Percentiles rank a stretch among this genome's conserved stretches.
These are phyloP conservation scores for Eimeria sp. DNA, from an alignment of 169 alveolate genomes.

Conservation along the genomic window DNA sequence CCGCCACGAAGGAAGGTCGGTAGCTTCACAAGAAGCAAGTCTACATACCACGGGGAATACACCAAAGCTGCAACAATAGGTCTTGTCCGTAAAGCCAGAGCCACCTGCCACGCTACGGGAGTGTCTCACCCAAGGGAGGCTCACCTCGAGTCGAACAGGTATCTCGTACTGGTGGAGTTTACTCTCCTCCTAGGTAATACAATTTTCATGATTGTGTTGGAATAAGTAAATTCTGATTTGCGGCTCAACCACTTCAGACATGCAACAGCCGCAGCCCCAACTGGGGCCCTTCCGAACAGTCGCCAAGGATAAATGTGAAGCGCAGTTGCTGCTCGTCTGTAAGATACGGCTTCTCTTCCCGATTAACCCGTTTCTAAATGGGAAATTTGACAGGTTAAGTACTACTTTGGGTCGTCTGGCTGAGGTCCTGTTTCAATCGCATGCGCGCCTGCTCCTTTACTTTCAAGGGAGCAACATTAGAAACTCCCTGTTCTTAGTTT, in stretches of 20 bases:
- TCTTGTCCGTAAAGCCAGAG: not conserved
- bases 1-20: not conserved
- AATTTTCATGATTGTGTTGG: not conserved
- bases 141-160: not conserved
- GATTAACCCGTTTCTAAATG: not conserved
- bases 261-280: slow-evolving; percentile 30
- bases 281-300: slow-evolving; percentile 10
- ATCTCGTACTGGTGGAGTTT: not conserved
- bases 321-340: not conserved
- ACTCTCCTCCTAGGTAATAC: not conserved
- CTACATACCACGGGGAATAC: not conserved
- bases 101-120: not conserved
- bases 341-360: not conserved
- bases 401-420: not conserved
- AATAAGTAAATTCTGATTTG: not conserved
- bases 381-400: not conserved
- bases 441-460: not conserved
- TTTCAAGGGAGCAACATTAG: not conserved
- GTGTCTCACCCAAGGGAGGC: not conserved
- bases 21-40: not conserved
- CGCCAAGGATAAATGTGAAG: not conserved
- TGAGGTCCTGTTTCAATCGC: not conserved
- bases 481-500: not conserved
- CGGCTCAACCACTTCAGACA: not conserved
- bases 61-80: slow-evolving; percentile 1